Conservation (phyloP, 169 alveolate species). For the Plasmodium gonderi region DNA sequence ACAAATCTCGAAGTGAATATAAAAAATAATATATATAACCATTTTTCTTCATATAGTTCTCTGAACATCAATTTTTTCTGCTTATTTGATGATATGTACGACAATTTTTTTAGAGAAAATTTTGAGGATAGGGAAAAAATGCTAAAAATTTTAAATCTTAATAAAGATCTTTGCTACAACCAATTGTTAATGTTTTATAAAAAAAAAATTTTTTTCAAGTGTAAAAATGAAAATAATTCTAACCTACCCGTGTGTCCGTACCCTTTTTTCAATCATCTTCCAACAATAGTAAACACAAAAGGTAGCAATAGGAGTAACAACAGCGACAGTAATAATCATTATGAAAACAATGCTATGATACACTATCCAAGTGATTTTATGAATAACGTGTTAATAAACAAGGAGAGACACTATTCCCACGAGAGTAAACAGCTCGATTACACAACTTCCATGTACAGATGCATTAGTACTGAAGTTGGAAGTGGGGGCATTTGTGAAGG, state of each 20-base stretch:
- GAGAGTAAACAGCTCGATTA: neutral
- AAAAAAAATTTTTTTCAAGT: conserved; percentile 30
- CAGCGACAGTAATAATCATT: neutral
- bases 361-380: neutral
- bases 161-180: conserved; percentile 21
- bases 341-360: neutral
- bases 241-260: too few species aligned
- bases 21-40: neutral
- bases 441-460: neutral
- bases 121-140: conserved; percentile 59
- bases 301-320: neutral
- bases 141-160: conserved; percentile 24
- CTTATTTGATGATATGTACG: conserved; percentile 61
- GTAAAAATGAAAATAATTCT: conserved; percentile 3
- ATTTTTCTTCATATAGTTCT: conserved; percentile 30
- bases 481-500: neutral
- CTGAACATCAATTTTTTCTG: conserved; percentile 41
- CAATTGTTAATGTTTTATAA: conserved; percentile 49
- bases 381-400: neutral
- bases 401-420: neutral
- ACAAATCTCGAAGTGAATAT: neutral
- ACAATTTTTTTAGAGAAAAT: conserved; percentile 29
- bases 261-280: neutral
- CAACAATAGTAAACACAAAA: neutral
- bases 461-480: too few species aligned